phyloP scores from a whole-genome alignment of 2,329 filamentous ascomycete genomes.

The Monilinia aucupariae region DNA sequence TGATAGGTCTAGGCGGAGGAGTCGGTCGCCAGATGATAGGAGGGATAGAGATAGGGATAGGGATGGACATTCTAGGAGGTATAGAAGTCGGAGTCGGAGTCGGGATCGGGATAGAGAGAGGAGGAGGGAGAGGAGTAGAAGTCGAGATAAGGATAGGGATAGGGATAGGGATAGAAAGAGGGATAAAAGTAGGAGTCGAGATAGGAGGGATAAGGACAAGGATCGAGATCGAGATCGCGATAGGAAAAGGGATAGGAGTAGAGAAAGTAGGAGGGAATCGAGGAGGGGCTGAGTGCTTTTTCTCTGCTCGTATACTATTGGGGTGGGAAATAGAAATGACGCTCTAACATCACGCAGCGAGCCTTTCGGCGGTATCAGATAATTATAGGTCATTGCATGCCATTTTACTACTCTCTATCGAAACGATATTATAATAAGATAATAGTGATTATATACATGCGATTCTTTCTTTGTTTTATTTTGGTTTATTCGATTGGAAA shows the following conservation, averaged over 20 bases:
- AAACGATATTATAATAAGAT: background rate
- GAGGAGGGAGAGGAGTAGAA: conserved; percentile 9
- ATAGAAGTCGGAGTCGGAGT: conserved; percentile 18
- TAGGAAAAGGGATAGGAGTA: conserved; percentile 25
- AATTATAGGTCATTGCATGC: background rate
- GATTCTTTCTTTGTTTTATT: too few species aligned
- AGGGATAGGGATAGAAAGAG: conserved; percentile 9
- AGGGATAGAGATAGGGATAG: conserved; percentile 11
- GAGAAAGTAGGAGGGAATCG: conserved; percentile 25
- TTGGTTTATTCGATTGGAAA: too few species aligned
- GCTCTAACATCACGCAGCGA: background rate
- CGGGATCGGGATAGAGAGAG: conserved; percentile 12
- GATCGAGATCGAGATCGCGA: conserved; percentile 21
- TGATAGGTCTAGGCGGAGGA: conserved; percentile 21
- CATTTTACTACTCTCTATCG: background rate
- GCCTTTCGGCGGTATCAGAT: too few species aligned
- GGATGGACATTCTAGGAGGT: conserved; percentile 13
- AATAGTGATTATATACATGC: background rate
- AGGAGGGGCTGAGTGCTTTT: conserved; percentile 22
- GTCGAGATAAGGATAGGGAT: conserved; percentile 17
- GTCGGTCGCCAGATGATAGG: conserved; percentile 16
- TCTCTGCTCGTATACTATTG: background rate
- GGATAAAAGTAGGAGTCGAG: conserved; percentile 4
- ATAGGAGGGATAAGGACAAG: background rate
- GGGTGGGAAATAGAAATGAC: background rate